Percentiles rank a stretch among this genome's conserved stretches.
phyloP scores from a whole-genome alignment of 2,329 filamentous ascomycete genomes.

The Fusarium buxicola region DNA sequence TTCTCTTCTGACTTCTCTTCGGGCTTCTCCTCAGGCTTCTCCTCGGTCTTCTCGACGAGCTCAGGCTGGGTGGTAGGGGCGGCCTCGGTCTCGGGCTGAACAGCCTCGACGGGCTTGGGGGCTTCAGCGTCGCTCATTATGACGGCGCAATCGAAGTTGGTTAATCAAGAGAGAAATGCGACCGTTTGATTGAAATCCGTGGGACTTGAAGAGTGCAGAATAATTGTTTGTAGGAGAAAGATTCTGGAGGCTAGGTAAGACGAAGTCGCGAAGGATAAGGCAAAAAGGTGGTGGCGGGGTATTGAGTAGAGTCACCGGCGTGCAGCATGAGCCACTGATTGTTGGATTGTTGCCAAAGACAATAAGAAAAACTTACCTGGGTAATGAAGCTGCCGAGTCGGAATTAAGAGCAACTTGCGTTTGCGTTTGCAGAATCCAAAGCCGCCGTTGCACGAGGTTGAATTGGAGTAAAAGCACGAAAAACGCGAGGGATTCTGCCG shows the following conservation, averaged over 20 bases:
- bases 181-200: constrained; percentile 20
- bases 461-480: constrained; percentile 27
- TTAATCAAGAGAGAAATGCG: constrained; percentile 14
- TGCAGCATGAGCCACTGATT: constrained; percentile 12
- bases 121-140: constrained; percentile 56
- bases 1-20: constrained; percentile 45
- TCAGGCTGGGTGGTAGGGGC: constrained; percentile 43
- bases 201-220: constrained; percentile 5
- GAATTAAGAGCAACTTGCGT: background rate
- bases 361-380: constrained; percentile 23
- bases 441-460: background rate
- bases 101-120: constrained; percentile 55
- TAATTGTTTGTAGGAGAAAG: constrained; percentile 8
- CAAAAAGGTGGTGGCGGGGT: constrained; percentile 47
- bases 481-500: constrained; percentile 45
- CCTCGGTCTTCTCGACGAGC: constrained; percentile 41
- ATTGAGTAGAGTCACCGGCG: constrained; percentile 44
- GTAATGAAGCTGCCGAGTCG: background rate
- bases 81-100: constrained; percentile 46
- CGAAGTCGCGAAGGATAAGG: constrained; percentile 39
- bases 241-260: constrained; percentile 35
- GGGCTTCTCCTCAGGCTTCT: constrained; percentile 40
- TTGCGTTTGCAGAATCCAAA: background rate
- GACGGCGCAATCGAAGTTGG: constrained; percentile 23
- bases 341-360: constrained; percentile 12